Percentiles rank a stretch among this genome's conserved stretches.
Conservation (phyloP, 441 rosid genomes). For the Croton setiger region DNA sequence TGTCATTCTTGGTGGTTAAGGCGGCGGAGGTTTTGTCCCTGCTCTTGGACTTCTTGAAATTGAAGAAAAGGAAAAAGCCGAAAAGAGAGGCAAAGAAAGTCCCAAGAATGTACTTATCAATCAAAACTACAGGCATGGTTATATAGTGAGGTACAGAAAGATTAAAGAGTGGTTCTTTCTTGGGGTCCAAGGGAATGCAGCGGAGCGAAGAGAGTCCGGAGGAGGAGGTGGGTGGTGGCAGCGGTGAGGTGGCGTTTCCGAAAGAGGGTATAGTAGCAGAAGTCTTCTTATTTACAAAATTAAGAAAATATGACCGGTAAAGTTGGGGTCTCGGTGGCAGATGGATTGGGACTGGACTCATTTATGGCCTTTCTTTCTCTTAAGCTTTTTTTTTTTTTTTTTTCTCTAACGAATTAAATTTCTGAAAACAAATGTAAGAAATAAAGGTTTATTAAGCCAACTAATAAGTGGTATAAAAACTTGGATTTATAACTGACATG, state of each 20-base stretch:
- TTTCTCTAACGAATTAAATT: no score
- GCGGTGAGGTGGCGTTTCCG: background rate
- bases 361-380: slow-evolving; percentile 11
- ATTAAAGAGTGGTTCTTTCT: no score
- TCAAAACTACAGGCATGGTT: slow-evolving; percentile 19
- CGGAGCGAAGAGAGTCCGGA: background rate
- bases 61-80: slow-evolving; percentile 35
- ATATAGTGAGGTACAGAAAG: background rate
- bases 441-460: no score
- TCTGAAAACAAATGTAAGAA: no score
- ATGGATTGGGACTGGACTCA: slow-evolving; percentile 2
- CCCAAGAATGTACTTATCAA: slow-evolving; percentile 31
- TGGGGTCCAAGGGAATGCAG: no score
- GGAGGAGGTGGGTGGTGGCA: background rate
- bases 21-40: background rate
- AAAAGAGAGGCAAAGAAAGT: slow-evolving; percentile 42
- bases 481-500: no score
- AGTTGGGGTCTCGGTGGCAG: slow-evolving; percentile 11
- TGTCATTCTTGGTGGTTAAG: slow-evolving; percentile 14
- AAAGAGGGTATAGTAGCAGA: background rate
- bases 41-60: slow-evolving; percentile 24
- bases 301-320: background rate
- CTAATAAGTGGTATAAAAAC: no score
- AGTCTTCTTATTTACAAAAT: background rate
- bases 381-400: background rate